Base-by-base conservation (phyloP, 257 asterid species). In the Ballota nigra region DNA sequence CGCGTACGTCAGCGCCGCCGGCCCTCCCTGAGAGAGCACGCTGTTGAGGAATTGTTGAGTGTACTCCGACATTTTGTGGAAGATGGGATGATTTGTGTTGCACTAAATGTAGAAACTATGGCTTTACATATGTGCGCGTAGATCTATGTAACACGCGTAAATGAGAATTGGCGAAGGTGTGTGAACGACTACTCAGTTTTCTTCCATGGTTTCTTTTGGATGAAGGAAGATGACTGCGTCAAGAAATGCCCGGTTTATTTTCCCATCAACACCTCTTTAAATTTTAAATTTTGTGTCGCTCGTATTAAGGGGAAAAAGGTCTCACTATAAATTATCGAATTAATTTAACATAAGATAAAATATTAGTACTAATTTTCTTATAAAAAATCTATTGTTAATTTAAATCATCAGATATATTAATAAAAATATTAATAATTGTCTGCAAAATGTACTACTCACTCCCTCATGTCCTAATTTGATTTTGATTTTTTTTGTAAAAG, bases 11-110 rank as follows among this genome's bases (percentile, higher is more conserved):
- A 83, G 83, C 24, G 96, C 86, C 40, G 85, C 69, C 4, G 98
- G 92, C 3, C 98, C 96, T 19, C 94, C 83, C 67, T 87, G 91
- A 11, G 97, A 91, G 70, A 94, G 96, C 34, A 89, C 85, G 71
- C 86, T 80, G 85, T 80, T 85, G 43, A 94, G 89, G 71, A 91
- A 89, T 63, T 93, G 98, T 18, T 85, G 94, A 6, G 88, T 85
- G 79, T 72, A 80, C 52, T 87, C 92, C 60, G 88, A 76, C 85
- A 82, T 80, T 34, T 4, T 20, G 66, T 6, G 24, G 52, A 41
- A 38, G 67, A 36, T 28, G 4, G 59, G 58, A 33, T 33, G 11
- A 55, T 65, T 18, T 0, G n/a, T 53, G 65, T 19, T 23, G 6
- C 24, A 19, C 9, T 49, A 12, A n/a, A 6, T 56, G 57, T 10